A percentile compares a stretch with the other conserved stretches of the same genome.
These are phyloP conservation scores for Cryptococcus maquisensis DNA, from an alignment of 1,284 basidiomycete genomes.

Conservation along the genomic window DNA sequence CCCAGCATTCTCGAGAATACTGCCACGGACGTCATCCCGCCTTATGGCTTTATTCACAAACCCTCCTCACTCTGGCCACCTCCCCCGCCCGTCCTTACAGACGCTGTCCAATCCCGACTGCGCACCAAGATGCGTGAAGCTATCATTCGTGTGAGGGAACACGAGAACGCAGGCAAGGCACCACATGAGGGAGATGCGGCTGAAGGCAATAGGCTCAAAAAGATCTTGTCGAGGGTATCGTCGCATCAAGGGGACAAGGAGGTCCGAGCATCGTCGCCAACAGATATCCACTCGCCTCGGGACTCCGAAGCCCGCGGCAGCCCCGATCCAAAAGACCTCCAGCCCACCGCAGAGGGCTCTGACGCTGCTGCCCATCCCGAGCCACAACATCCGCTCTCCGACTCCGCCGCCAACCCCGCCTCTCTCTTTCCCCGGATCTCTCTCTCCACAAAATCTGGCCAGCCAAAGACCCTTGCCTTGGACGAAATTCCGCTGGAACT, in stretches of 20 bases:
- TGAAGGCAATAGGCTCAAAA: not conserved
- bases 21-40: constrained; percentile 70
- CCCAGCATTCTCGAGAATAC: constrained; percentile 79
- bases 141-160: constrained; percentile 46
- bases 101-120: constrained; percentile 60
- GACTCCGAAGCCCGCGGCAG: no score
- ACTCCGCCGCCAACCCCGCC: constrained; percentile 37
- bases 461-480: constrained; percentile 31
- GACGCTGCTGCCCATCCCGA: constrained; percentile 20
- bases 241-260: not conserved
- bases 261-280: no score
- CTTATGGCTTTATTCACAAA: constrained; percentile 56
- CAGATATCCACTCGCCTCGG: no score
- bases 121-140: constrained; percentile 61
- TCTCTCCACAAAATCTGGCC: not conserved
- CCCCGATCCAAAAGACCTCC: not conserved
- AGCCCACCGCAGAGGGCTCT: not conserved
- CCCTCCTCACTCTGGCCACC: constrained; percentile 90
- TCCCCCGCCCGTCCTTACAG: constrained; percentile 68
- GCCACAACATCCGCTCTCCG: constrained; percentile 18
- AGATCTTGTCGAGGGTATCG: not conserved
- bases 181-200: not conserved
- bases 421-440: constrained; percentile 17
- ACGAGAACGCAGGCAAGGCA: constrained; percentile 1
- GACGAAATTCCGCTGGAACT: constrained; percentile 29